phyloP scores from a whole-genome alignment of 345 rosid species.

The Dovyalis caffra region DNA sequence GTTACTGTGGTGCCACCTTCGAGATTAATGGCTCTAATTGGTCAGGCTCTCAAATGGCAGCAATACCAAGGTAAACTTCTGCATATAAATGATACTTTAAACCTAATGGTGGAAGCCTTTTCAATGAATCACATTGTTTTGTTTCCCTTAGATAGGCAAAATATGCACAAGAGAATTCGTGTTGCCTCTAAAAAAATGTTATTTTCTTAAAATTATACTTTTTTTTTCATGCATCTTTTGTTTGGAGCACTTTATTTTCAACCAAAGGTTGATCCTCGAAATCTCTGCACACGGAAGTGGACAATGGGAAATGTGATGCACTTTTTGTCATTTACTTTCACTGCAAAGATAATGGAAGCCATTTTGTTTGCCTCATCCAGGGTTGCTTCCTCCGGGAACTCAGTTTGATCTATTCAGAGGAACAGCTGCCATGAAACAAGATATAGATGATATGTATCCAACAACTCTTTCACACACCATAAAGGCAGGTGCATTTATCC shows the following conservation, averaged over 20 bases:
- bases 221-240: not conserved
- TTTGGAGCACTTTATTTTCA: not conserved
- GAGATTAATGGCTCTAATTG: constrained; percentile 92
- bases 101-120: not conserved
- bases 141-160: not conserved
- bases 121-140: not conserved
- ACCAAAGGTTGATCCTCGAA: not conserved
- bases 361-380: constrained; percentile 39
- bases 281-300: not conserved
- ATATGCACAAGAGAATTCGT: not conserved
- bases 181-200: not conserved
- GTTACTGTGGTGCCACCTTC: constrained; percentile 98
- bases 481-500: constrained; percentile 44
- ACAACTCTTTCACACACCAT: constrained; percentile 79
- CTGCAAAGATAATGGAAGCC: not conserved
- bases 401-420: constrained; percentile 99
- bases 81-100: not conserved
- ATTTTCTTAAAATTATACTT: not conserved
- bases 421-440: constrained; percentile 99
- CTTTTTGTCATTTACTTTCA: not conserved
- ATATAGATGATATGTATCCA: constrained; percentile 90
- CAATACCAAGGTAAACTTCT: constrained; percentile 83
- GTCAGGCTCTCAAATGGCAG: constrained; percentile 99
- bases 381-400: constrained; percentile 97
- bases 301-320: not conserved